These are phyloP conservation scores for Teunomyces stri DNA, from an alignment of 805 yeast genomes.

Conservation along the genomic window DNA sequence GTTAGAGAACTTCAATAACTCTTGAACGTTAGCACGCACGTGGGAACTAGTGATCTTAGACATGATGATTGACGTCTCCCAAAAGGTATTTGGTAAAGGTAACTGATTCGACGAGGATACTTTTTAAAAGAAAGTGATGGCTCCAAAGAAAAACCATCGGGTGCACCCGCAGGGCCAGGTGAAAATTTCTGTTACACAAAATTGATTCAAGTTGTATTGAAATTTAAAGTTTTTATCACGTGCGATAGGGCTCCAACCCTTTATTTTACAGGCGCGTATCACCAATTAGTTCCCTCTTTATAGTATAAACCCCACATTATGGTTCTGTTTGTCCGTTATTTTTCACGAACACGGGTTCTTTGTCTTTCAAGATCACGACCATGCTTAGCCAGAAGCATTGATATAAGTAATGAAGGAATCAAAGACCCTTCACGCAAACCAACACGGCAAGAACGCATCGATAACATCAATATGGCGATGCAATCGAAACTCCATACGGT, in stretches of 20 bases:
- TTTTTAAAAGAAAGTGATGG: background rate
- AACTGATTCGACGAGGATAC: slow-evolving; percentile 59
- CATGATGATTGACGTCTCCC: slow-evolving; percentile 76
- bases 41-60: slow-evolving; percentile 88
- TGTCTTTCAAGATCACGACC: background rate
- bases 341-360: background rate
- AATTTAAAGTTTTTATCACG: background rate
- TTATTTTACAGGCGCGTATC: background rate
- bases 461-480: slow-evolving; percentile 19
- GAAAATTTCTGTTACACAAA: slow-evolving; percentile 3
- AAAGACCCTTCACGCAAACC: slow-evolving; percentile 5
- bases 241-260: slow-evolving; percentile 8
- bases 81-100: slow-evolving; percentile 46
- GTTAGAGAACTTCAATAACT: slow-evolving; percentile 83
- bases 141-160: background rate
- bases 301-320: background rate
- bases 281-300: background rate
- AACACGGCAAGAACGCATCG: slow-evolving; percentile 26
- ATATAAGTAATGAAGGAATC: slow-evolving; percentile 7
- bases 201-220: background rate
- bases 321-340: background rate
- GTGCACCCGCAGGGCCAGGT: background rate
- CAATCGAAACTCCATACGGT: slow-evolving; percentile 27
- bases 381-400: slow-evolving; percentile 5
- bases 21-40: slow-evolving; percentile 95